Conservation (phyloP, 2,329 filamentous ascomycete genomes). For the Colletotrichum eremochloae region DNA sequence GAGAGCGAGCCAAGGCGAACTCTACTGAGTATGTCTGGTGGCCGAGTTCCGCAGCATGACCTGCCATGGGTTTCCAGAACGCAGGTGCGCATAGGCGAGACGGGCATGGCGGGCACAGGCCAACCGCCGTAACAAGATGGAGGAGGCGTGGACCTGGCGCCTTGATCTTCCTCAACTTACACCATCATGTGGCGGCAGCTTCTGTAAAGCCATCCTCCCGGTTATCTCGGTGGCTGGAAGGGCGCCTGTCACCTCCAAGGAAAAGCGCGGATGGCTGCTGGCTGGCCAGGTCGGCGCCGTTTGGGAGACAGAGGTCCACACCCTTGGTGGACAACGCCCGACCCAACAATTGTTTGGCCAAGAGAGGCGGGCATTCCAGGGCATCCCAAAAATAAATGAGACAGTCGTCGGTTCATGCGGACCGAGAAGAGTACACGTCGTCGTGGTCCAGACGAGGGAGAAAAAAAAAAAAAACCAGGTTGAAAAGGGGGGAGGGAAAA, state of each 20-base stretch:
- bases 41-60: neutral
- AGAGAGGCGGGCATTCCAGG: neutral
- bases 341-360: neutral
- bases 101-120: conserved; percentile 17
- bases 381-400: neutral
- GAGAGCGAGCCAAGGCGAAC: conserved; percentile 19
- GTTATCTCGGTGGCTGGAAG: neutral
- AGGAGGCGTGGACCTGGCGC: conserved; percentile 1
- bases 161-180: neutral
- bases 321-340: neutral
- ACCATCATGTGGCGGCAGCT: neutral
- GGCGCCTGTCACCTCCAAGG: neutral
- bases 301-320: neutral
- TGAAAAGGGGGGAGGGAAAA: neutral
- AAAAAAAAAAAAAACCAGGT: neutral
- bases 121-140: conserved; percentile 20
- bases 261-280: neutral
- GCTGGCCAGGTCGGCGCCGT: neutral
- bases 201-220: neutral
- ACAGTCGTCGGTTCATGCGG: neutral
- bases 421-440: neutral
- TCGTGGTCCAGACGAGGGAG: neutral
- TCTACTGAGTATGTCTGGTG: neutral
- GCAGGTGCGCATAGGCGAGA: conserved; percentile 13
- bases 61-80: conserved; percentile 1